Evolutionary conservation across 1,284 basidiomycete species (phyloP), one percentile per base, ranked within the genome.

Genomic region (Trametes pubescens): DNA sequence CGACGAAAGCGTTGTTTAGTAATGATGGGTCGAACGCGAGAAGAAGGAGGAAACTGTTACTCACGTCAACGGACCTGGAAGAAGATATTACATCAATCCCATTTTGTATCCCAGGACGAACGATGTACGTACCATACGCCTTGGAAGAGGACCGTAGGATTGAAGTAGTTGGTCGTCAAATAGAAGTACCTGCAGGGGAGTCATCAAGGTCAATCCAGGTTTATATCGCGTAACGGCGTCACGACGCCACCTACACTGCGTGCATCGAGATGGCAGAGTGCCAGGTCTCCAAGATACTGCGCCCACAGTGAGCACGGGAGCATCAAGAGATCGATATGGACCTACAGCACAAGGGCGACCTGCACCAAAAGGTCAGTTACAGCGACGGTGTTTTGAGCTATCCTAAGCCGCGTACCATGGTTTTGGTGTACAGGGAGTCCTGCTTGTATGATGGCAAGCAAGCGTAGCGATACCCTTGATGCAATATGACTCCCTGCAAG

Each of bases 1-100:
- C n/a, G n/a, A n/a, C n/a, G n/a, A n/a, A n/a, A n/a, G n/a, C n/a
- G n/a, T n/a, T n/a, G n/a, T n/a, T n/a, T n/a, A 22, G 4, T 2
- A 18, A 3, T 22, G 44, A 6, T 51, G 18, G 47, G 29, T 18
- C 1, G 1, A 10, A 1, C 8, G 43, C 4, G 10, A 3, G 38
- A 24, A 8, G 29, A 32, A n/a, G n/a, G 29, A 32, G 29, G 29
- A 8, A 8, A 8, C 29, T 26, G 21, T 26, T 18, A 32, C 59
- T 43, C 37, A 61, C 59, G 38, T 51, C 44, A 14, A 61, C 46
- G 26, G 59, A 61, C 59, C 59, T 61, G 13, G 2, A 10, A 24
- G 24, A 16, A 6, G 14, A 26, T 16, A 1, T 3, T 4, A 18
- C 13, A 6, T 29, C 37, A 43, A 26, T 22, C 4, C 6, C 52